phyloP scores from a whole-genome alignment of 2,329 filamentous ascomycete genomes.

The Phialocephala sp. region DNA sequence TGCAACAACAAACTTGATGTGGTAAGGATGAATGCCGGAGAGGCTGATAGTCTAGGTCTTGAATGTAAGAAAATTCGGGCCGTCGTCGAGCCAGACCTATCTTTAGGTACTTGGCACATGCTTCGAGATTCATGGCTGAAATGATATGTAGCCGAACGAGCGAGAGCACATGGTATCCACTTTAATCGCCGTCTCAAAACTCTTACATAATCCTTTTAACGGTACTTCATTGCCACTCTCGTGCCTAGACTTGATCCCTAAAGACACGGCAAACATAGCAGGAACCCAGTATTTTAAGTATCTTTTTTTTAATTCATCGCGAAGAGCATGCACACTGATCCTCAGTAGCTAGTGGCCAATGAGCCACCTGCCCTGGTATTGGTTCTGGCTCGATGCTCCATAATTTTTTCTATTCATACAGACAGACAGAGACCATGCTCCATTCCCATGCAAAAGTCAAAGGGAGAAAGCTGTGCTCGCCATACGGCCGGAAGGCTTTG shows the following conservation, averaged over 20 bases:
- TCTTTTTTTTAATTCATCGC: neutral
- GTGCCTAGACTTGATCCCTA: too few species aligned
- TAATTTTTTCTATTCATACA: slow-evolving; percentile 12
- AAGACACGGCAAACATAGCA: neutral
- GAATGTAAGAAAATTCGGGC: neutral
- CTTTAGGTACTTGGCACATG: neutral
- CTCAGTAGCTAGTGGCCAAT: neutral
- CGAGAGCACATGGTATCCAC: neutral
- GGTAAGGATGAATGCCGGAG: neutral
- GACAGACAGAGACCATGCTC: neutral
- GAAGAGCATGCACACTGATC: slow-evolving; percentile 9
- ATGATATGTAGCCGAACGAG: neutral
- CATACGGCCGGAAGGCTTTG: neutral
- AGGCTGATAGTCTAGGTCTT: neutral
- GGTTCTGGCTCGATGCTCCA: neutral
- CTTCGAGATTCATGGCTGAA: neutral
- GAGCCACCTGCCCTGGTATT: neutral
- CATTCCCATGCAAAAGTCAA: slow-evolving; percentile 1
- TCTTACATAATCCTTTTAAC: too few species aligned
- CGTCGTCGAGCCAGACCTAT: neutral
- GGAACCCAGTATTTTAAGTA: neutral
- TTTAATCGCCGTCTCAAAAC: neutral
- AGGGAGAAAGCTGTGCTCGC: neutral
- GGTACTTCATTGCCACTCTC: too few species aligned
- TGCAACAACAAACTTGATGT: neutral